Percentiles rank a stretch among this genome's conserved stretches.
These are phyloP conservation scores for Verticillium tricorpus DNA, from an alignment of 2,329 filamentous ascomycete species.

Conservation along the genomic window DNA sequence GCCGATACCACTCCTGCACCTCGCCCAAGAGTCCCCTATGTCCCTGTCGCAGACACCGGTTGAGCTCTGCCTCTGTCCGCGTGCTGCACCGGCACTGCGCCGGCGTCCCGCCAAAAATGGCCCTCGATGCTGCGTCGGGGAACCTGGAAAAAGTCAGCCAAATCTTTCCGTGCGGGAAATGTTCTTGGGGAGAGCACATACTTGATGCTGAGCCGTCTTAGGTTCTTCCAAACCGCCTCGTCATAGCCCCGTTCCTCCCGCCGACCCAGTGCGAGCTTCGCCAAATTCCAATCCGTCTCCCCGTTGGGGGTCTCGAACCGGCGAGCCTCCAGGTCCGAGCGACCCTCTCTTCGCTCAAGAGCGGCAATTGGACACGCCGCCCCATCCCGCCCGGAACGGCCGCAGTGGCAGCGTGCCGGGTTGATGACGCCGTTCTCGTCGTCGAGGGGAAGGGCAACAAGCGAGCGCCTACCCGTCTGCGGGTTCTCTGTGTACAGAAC, in stretches of 20 bases:
- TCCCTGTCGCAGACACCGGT: conserved; percentile 17
- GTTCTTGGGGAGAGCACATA: not conserved
- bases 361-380: conserved; percentile 8
- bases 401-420: conserved; percentile 28
- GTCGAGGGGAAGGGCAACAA: conserved; percentile 26
- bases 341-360: conserved; percentile 22
- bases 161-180: too few relatives aligned
- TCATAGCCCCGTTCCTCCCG: conserved; percentile 7
- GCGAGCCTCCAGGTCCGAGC: conserved; percentile 17
- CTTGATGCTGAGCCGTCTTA: conserved; percentile 25
- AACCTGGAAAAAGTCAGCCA: conserved; percentile 10
- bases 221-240: conserved; percentile 16
- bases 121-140: conserved; percentile 13
- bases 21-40: conserved; percentile 24
- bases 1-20: conserved; percentile 22
- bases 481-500: conserved; percentile 25
- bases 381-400: conserved; percentile 19
- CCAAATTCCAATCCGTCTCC: conserved; percentile 23
- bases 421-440: conserved; percentile 24
- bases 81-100: conserved; percentile 20
- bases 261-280: conserved; percentile 18
- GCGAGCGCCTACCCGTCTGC: conserved; percentile 15
- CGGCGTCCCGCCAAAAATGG: conserved; percentile 22
- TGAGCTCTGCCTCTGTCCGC: conserved; percentile 17
- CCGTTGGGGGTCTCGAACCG: conserved; percentile 18